phyloP scores from a whole-genome alignment of 108 stramenopile genomes.

The Pseudonitzschia pungens region DNA sequence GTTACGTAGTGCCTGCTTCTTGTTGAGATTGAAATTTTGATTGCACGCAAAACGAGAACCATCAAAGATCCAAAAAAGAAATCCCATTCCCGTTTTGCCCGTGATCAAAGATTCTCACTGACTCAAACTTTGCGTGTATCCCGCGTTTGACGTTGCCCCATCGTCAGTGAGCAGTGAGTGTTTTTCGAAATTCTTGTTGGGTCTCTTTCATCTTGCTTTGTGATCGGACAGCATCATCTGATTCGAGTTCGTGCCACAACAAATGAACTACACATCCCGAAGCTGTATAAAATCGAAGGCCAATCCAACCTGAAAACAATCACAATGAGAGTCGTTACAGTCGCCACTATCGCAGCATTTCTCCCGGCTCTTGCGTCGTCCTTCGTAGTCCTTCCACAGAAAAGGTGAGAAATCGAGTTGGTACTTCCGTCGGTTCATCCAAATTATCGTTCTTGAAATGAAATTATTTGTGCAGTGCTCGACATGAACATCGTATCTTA shows the following conservation, averaged over 20 bases:
- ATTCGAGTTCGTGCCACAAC: too few species aligned
- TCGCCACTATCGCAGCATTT: neutral
- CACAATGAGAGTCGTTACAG: neutral
- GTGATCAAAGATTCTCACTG: slow-evolving; percentile 1
- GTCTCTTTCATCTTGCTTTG: too few species aligned
- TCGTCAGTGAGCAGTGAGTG: neutral
- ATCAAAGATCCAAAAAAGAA: too few species aligned
- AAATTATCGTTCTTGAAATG: neutral
- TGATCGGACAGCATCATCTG: too few species aligned
- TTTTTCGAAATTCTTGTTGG: neutral
- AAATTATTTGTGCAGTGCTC: neutral
- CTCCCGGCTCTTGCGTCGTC: slow-evolving; percentile 1
- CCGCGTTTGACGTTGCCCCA: neutral
- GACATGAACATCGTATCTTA: neutral
- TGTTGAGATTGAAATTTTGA: too few species aligned
- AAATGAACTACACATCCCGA: neutral
- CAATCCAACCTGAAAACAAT: neutral
- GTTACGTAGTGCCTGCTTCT: too few species aligned
- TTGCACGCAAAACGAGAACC: too few species aligned
- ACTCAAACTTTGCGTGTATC: neutral
- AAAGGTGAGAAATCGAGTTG: neutral
- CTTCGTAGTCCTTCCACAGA: neutral
- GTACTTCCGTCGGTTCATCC: neutral
- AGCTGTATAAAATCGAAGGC: neutral
- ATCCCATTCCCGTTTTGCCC: neutral